Evolutionary conservation across 257 asterid species (phyloP), one percentile per base, ranked within the genome.

Genomic region (Solanum chmielewskii): DNA sequence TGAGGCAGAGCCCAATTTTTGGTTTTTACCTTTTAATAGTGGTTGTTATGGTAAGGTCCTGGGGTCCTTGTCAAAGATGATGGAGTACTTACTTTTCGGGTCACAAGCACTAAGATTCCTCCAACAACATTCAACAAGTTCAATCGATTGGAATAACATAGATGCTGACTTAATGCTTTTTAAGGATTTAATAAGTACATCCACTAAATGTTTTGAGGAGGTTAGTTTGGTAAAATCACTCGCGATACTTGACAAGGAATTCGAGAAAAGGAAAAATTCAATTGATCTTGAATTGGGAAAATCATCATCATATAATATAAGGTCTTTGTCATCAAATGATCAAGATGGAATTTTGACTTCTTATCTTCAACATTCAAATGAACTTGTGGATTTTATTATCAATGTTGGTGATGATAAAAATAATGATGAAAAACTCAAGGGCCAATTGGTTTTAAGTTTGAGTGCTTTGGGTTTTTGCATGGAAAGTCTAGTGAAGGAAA

Each of bases 1-100:
- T 83, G 96, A 91, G 82, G 91, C 76, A 88, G 99, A 96, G 91
- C 99, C 99, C 88, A 93, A 93, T 78, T 95, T 96, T 87, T 96
- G 98, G 98, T 96, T 95, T 90, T 87, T 93, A 81, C 98, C 99
- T 87, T 95, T 96, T 70, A 90, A 86, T 85, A 83, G 92, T 88
- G 91, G 88, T 86, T 90, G 94, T 83, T 96, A 92, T 78, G 70
- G 75, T 81, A 93, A 93, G 89, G 86, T 96, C 12, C 87, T 69
- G 37, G 90, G 35, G 25, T 94, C 99, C 1, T 85, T 95, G 60
- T 91, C 94, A 69, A 93, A 89, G 68, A 92, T 88, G 93, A 93
- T 87, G 88, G 98, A 93, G 47, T 90, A 90, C 83, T 75, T 95
- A 89, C 87, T 83, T 86, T 95, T 93, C 73, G 93, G 85, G 85